Evolutionary conservation across 306 rosid species (phyloP), one percentile per base, ranked within the genome.

Genomic region (Cotoneaster glaucophyllus): DNA sequence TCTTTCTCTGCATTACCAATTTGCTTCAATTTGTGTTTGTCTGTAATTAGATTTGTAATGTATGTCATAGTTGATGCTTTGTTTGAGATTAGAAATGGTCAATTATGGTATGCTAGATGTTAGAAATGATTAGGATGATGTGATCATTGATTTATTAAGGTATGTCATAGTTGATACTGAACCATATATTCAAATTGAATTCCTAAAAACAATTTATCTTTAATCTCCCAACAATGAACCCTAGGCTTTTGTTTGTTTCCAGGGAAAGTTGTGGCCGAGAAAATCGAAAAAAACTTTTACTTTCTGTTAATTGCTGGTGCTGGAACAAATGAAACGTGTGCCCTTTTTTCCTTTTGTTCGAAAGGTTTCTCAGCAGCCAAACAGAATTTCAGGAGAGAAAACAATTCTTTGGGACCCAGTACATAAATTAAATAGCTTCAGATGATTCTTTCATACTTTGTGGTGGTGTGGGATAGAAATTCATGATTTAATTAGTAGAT

Each of bases 221-320:
- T n/a, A n/a, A n/a, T n/a, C n/a, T n/a, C n/a, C n/a, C n/a, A n/a
- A n/a, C n/a, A n/a, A n/a, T n/a, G n/a, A 81, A 80, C 89, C 88
- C 90, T 82, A 78, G 74, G 65, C 53, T 56, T 56, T 39, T 53
- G 62, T 78, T 52, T 81, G 66, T n/a, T 76, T 79, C 2, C 37
- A 64, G 28, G 37, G 65, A 61, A 77, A 73, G 8, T 21, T 29
- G 2, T 48, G 8, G 2, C 12, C 13, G 61, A 39, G 28, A 69
- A 52, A 52, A 61, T 19, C 50, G 44, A 8, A 22, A 37, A 4
- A 4, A 39, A 34, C n/a, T 44, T 41, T 21, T n/a, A 21, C 32
- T 26, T 6, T 11, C 21, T 63, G 22, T 17, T 63, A 17, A 28
- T 63, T 29, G 11, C 10, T n/a, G n/a, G n/a, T n/a, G n/a, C n/a